Evolutionary conservation across 1,284 basidiomycete species (phyloP).

Genomic region (Jaminaea rosea): DNA sequence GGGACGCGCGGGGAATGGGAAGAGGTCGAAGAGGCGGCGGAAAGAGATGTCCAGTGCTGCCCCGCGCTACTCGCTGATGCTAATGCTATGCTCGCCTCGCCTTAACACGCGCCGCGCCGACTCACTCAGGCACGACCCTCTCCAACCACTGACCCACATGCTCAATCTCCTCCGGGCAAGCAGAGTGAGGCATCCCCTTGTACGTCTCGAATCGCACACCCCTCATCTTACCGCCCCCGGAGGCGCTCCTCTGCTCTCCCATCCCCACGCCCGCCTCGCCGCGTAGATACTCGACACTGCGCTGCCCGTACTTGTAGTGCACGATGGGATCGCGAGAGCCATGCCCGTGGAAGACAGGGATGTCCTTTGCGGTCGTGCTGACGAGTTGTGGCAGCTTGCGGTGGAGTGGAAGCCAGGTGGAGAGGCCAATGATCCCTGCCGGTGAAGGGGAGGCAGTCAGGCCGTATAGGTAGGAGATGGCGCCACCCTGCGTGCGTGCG

Average conservation of each 20-base stretch:
- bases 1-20: too few species aligned
- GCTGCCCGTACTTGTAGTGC: constrained; percentile 27
- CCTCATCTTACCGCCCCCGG: background rate
- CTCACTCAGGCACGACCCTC: constrained; percentile 22
- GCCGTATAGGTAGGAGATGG: constrained; percentile 34
- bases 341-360: constrained; percentile 41
- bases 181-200: constrained; percentile 38
- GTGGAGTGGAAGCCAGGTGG: constrained; percentile 43
- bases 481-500: constrained; percentile 37
- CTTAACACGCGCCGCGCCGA: too few species aligned
- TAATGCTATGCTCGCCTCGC: too few species aligned
- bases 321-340: constrained; percentile 41
- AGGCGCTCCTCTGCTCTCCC: constrained; percentile 10
- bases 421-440: constrained; percentile 37
- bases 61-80: too few species aligned
- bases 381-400: constrained; percentile 28
- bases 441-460: constrained; percentile 23
- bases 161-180: constrained; percentile 41
- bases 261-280: constrained; percentile 11
- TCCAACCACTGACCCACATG: constrained; percentile 31
- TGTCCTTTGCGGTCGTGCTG: constrained; percentile 11
- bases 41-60: too few species aligned
- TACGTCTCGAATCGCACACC: constrained; percentile 32
- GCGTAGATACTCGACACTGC: constrained; percentile 21
- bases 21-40: too few species aligned